Conservation (phyloP, 192 early-diverging fungal genomes). For the Dissophora globulifera region DNA sequence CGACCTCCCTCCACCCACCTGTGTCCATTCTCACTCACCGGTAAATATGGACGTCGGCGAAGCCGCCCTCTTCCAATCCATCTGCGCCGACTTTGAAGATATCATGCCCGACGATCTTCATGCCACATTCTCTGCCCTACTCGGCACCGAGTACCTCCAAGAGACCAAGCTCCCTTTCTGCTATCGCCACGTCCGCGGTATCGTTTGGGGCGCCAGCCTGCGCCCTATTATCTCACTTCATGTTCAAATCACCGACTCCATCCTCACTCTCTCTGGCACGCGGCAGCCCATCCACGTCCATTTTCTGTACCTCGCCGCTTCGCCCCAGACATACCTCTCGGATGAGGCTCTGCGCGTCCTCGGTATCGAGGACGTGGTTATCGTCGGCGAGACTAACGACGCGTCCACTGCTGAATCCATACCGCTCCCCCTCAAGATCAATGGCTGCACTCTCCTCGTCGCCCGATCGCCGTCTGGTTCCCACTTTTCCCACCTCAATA, state of each 20-base stretch:
- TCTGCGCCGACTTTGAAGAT: conserved; percentile 49
- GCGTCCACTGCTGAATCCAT: neutral
- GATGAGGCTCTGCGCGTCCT: conserved; percentile 16
- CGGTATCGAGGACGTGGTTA: conserved; percentile 37
- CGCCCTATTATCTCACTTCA: conserved; percentile 31
- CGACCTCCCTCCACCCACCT: neutral
- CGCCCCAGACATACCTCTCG: conserved; percentile 27
- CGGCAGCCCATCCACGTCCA: conserved; percentile 21
- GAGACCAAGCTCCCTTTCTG: conserved; percentile 1
- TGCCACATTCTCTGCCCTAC: conserved; percentile 10
- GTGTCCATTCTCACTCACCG: neutral
- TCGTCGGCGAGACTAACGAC: conserved; percentile 14
- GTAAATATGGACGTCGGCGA: conserved; percentile 1
- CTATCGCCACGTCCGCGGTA: conserved; percentile 15
- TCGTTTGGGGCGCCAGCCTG: conserved; percentile 21
- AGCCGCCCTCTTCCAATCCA: conserved; percentile 7
- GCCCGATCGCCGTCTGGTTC: conserved; percentile 20
- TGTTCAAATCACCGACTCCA: conserved; percentile 27
- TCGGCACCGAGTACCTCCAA: conserved; percentile 16
- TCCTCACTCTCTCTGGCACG: conserved; percentile 33
- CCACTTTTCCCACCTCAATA: conserved; percentile 47
- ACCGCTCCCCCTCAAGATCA: conserved; percentile 35
- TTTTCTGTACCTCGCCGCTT: conserved; percentile 26
- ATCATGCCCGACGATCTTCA: conserved; percentile 28
- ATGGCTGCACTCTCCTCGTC: conserved; percentile 21